Evolutionary conservation across 1,284 basidiomycete genomes (phyloP).

Genomic region (Malassezia yamatoensis): DNA sequence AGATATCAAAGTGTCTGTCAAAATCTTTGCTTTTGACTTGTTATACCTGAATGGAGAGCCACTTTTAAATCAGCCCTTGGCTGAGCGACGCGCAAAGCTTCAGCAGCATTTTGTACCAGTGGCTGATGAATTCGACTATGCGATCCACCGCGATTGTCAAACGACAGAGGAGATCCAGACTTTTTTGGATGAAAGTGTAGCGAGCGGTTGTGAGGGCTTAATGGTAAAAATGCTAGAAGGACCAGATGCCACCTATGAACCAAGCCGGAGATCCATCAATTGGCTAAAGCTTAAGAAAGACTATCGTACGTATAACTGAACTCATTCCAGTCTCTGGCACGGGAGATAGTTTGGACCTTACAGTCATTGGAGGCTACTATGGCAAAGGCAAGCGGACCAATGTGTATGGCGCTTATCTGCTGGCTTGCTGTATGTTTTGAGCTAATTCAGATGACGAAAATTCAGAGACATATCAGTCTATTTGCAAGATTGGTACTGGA

Average conservation of each 20-base stretch:
- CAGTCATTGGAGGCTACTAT: conserved; percentile 90
- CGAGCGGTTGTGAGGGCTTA: conserved; percentile 93
- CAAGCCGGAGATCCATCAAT: conserved; percentile 84
- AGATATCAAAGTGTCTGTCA: conserved; percentile 90
- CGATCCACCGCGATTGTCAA: conserved; percentile 76
- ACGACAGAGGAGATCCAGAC: conserved; percentile 85
- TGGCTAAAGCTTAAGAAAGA: conserved; percentile 69
- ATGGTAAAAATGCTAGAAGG: conserved; percentile 97
- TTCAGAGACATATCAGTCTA: conserved; percentile 38
- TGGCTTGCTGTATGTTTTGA: conserved; percentile 25
- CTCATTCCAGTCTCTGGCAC: conserved; percentile 62
- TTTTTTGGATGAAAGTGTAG: conserved; percentile 91
- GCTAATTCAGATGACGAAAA: conserved; percentile 32
- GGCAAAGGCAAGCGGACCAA: conserved; percentile 91
- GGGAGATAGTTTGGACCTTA: conserved; percentile 91
- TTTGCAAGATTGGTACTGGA: conserved; percentile 95
- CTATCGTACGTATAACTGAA: conserved; percentile 16
- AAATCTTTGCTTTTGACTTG: conserved; percentile 88
- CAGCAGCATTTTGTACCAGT: conserved; percentile 70
- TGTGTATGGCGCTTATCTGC: conserved; percentile 44
- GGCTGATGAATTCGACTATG: conserved; percentile 82
- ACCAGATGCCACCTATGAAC: conserved; percentile 84
- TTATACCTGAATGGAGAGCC: conserved; percentile 79
- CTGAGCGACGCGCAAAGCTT: conserved; percentile 62
- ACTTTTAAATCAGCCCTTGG: conserved; percentile 18